Percentiles rank a stretch among this genome's conserved stretches.
Evolutionary conservation across 257 asterid genomes (phyloP).

Genomic region (Mentha longifolia): DNA sequence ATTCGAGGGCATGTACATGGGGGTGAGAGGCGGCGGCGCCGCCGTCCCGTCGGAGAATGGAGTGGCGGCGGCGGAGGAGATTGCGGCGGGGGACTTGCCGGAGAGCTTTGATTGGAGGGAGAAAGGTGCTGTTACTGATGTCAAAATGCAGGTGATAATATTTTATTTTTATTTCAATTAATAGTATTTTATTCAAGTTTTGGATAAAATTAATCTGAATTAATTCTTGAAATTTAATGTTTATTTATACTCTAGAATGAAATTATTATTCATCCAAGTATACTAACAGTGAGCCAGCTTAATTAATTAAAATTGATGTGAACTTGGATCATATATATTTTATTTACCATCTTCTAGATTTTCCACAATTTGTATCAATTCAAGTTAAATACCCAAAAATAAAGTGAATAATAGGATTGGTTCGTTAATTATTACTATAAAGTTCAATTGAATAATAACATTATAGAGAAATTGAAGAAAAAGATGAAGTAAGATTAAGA

Average conservation of each 20-base stretch:
- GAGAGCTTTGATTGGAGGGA: slow-evolving; percentile 92
- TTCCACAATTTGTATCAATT: no score
- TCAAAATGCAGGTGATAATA: slow-evolving; percentile 78
- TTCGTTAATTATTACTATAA: no score
- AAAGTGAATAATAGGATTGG: background rate
- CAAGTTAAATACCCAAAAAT: no score
- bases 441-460: no score
- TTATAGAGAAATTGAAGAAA: no score
- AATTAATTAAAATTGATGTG: background rate
- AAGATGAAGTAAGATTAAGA: no score
- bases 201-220: background rate
- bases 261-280: no score
- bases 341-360: no score
- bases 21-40: slow-evolving; percentile 54
- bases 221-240: no score
- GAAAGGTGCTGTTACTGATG: slow-evolving; percentile 88
- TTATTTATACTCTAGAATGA: no score
- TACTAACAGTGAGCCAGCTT: no score
- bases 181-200: background rate
- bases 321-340: background rate
- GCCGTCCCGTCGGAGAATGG: slow-evolving; percentile 29
- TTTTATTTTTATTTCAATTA: background rate
- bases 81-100: slow-evolving; percentile 69
- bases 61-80: slow-evolving; percentile 46
- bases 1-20: slow-evolving; percentile 78